These are phyloP conservation scores for Colletotrichum plurivorum DNA, from an alignment of 2,329 filamentous ascomycete genomes.

Conservation along the genomic window DNA sequence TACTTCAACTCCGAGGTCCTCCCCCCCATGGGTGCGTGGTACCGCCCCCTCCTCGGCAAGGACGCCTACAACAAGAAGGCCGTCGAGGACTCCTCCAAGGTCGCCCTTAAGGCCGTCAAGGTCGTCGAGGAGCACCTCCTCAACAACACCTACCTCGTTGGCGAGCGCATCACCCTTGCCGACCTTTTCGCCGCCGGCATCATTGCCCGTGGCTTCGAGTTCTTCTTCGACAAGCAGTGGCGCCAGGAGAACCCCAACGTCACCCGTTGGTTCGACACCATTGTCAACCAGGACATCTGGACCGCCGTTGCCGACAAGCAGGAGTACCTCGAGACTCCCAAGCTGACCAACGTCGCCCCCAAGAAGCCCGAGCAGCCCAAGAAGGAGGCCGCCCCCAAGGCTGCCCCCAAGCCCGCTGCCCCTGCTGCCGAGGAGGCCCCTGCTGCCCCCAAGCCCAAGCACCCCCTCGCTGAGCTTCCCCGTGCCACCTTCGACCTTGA, in stretches of 20 bases:
- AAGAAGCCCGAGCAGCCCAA: slow-evolving; percentile 84
- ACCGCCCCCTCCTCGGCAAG: slow-evolving; percentile 85
- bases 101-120: slow-evolving; percentile 75
- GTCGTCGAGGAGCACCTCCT: slow-evolving; percentile 90
- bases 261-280: slow-evolving; percentile 94
- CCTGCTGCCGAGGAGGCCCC: slow-evolving; percentile 62
- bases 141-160: slow-evolving; percentile 96
- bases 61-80: slow-evolving; percentile 98
- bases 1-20: slow-evolving; percentile 94
- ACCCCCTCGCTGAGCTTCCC: slow-evolving; percentile 89
- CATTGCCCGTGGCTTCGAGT: slow-evolving; percentile 90
- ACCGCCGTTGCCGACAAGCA: slow-evolving; percentile 82
- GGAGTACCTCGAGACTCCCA: slow-evolving; percentile 86
- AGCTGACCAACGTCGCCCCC: slow-evolving; percentile 78
- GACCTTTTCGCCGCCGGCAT: slow-evolving; percentile 89
- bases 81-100: slow-evolving; percentile 84
- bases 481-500: slow-evolving; percentile 87
- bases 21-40: slow-evolving; percentile 81
- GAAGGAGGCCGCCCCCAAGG: slow-evolving; percentile 66
- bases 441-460: slow-evolving; percentile 91
- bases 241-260: slow-evolving; percentile 86
- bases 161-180: slow-evolving; percentile 96
- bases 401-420: slow-evolving; percentile 50
- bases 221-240: slow-evolving; percentile 93
- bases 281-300: slow-evolving; percentile 94